Base-by-base conservation (phyloP, 169 alveolate genomes). In the Eimeria sp. region DNA sequence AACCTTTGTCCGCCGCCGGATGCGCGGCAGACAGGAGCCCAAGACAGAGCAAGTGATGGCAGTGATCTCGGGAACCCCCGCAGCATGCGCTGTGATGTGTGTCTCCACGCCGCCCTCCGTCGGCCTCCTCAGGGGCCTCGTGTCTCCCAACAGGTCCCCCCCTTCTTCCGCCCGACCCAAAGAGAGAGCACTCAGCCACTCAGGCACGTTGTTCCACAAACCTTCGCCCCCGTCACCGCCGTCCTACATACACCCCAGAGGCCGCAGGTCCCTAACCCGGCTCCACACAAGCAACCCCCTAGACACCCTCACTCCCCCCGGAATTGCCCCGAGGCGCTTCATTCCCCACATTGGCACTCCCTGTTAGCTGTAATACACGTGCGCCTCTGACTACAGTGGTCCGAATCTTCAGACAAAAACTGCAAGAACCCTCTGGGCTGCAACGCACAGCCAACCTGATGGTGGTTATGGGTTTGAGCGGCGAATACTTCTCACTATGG, bases 11-110 rank as follows among this genome's bases (percentile, higher is more conserved):
- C 27, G n/a, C 18, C 54, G 84, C 84, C 34, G 14, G 57, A 2
- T n/a, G 43, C 58, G 84, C 58, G 84, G 25, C 58, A 40, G 25
- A 0, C 58, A 40, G 25, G 57, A 16, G 49, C 54, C 76, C 72
- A 84, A 61, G 80, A 84, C 78, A 61, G 92, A 25, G 47, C 92
- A 84, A 58, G 92, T 84, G 45, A 84, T 45, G 2, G 92, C 92
- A 25, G 92, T 84, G 3, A 84, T 84, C 58, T 84, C 92, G 18
- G 92, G 92, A 3, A 84, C 92, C 40, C 92, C 92, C 11, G 92
- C 92, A 1, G 92, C 92, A 84, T 84, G 92, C 54, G 92, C 92
- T 4, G 92, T 84, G 92, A 84, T 84, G 80, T 84, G 92, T 5
- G 92, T 54, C 61, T 84, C 92, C 27, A 84, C 61, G 61, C 92